These are phyloP conservation scores for Volutella citrinella DNA, from an alignment of 2,329 filamentous ascomycete genomes.

Conservation along the genomic window DNA sequence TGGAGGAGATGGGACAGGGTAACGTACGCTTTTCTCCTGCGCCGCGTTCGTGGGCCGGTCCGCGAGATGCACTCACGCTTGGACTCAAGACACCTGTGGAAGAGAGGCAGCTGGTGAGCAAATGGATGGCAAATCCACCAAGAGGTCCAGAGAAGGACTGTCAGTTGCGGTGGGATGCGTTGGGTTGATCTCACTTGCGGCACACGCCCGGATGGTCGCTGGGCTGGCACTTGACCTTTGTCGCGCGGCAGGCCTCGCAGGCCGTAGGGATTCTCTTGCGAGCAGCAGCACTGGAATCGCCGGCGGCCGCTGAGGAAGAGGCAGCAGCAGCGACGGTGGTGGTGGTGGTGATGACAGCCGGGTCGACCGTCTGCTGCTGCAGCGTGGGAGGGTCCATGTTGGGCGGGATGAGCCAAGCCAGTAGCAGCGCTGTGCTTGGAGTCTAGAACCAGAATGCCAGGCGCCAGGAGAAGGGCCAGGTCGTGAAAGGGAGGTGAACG, in stretches of 20 bases:
- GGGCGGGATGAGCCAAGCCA: too few species aligned
- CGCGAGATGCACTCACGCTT: slow-evolving; percentile 53
- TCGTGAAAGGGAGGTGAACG: too few species aligned
- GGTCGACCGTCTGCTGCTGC: too few species aligned
- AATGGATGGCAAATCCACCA: not conserved
- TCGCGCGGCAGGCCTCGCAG: slow-evolving; percentile 52
- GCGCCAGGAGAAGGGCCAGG: too few species aligned
- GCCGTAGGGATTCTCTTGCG: slow-evolving; percentile 38
- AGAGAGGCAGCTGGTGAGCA: too few species aligned
- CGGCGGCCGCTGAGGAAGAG: slow-evolving; percentile 10
- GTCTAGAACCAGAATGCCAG: too few species aligned
- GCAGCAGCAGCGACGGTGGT: slow-evolving; percentile 11
- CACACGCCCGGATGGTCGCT: slow-evolving; percentile 48
- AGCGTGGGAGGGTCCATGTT: too few species aligned
- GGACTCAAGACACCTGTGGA: slow-evolving; percentile 48
- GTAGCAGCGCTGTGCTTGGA: too few species aligned
- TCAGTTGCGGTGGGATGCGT: too few species aligned
- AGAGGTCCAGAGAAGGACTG: slow-evolving; percentile 6
- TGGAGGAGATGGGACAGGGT: slow-evolving; percentile 22
- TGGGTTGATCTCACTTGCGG: slow-evolving; percentile 49
- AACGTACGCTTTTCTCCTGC: slow-evolving; percentile 44
- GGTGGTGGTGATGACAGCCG: not conserved
- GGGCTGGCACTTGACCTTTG: slow-evolving; percentile 52
- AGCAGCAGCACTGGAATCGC: slow-evolving; percentile 6
- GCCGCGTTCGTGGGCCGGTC: slow-evolving; percentile 47